A percentile compares a stretch with the other conserved stretches of the same genome.
Conservation (phyloP, 495 filamentous ascomycete species). For the Neurospora tetraspora region DNA sequence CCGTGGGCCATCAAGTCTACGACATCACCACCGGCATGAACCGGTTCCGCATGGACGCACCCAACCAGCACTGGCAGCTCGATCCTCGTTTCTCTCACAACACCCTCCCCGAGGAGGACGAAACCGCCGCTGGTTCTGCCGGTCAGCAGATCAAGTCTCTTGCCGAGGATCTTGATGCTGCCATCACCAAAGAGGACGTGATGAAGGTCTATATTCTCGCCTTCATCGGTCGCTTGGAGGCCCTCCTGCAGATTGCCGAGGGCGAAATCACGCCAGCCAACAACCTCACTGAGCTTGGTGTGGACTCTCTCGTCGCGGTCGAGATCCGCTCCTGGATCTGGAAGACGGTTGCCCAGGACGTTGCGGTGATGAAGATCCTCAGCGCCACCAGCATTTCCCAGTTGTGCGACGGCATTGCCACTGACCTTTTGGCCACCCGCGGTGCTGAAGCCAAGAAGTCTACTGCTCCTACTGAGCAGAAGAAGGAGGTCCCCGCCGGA, state of each 20-base stretch:
- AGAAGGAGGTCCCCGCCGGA: background rate
- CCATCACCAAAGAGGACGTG: constrained; percentile 8
- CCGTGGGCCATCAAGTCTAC: constrained; percentile 9
- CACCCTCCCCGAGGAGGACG: constrained; percentile 9
- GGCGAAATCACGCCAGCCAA: constrained; percentile 14
- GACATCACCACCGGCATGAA: constrained; percentile 33
- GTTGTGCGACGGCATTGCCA: constrained; percentile 14
- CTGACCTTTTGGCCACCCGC: background rate
- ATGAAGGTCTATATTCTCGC: constrained; percentile 12
- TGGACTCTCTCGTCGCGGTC: constrained; percentile 42
- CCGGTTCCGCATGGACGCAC: constrained; percentile 17
- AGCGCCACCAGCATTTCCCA: constrained; percentile 26
- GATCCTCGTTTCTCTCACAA: constrained; percentile 34
- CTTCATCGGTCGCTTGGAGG: constrained; percentile 18
- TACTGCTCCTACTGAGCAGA: background rate
- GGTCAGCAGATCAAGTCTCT: constrained; percentile 9
- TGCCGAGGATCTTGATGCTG: constrained; percentile 12
- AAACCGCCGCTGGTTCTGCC: background rate
- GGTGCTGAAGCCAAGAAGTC: background rate
- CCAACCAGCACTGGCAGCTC: constrained; percentile 26
- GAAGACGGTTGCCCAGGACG: constrained; percentile 31
- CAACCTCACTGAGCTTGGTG: constrained; percentile 26
- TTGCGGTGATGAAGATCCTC: constrained; percentile 45
- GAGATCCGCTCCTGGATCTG: constrained; percentile 37
- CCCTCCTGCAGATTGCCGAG: constrained; percentile 21